These are phyloP conservation scores for Talaromyces trachyspermus DNA, from an alignment of 495 filamentous ascomycete species.

Conservation along the genomic window DNA sequence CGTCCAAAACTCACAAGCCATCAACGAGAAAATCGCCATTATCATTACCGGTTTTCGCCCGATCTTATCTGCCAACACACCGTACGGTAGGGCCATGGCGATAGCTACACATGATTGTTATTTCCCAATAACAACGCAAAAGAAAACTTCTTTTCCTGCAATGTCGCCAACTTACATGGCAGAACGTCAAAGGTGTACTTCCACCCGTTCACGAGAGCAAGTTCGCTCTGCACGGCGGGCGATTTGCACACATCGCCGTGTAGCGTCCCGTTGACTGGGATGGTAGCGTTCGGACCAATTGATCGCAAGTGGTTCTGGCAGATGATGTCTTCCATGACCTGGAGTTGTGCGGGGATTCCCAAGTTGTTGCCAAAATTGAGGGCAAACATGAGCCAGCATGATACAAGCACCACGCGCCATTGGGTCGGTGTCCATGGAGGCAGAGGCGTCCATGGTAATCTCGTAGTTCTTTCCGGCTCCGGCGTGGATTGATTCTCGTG, in stretches of 20 bases:
- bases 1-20: constrained; percentile 24
- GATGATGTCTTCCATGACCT: not conserved
- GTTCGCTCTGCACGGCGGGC: constrained; percentile 33
- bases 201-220: constrained; percentile 35
- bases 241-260: constrained; percentile 25
- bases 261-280: not conserved
- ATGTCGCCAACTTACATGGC: constrained; percentile 17
- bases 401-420: not conserved
- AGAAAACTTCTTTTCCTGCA: not conserved
- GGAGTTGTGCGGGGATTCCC: constrained; percentile 1
- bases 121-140: not conserved
- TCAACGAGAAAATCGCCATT: constrained; percentile 25
- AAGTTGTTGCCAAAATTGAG: not conserved
- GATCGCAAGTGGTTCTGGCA: not conserved
- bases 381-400: not conserved
- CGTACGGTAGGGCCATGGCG: constrained; percentile 25
- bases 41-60: constrained; percentile 37
- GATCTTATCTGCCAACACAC: constrained; percentile 32
- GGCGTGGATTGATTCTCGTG: too few species aligned
- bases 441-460: not conserved
- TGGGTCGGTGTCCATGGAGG: not conserved
- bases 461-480: not conserved
- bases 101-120: too few species aligned
- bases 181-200: constrained; percentile 31
- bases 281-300: not conserved